Base-by-base conservation (phyloP, 225 moss, liverwort and hornwort species). In the Polytrichum formosum region DNA sequence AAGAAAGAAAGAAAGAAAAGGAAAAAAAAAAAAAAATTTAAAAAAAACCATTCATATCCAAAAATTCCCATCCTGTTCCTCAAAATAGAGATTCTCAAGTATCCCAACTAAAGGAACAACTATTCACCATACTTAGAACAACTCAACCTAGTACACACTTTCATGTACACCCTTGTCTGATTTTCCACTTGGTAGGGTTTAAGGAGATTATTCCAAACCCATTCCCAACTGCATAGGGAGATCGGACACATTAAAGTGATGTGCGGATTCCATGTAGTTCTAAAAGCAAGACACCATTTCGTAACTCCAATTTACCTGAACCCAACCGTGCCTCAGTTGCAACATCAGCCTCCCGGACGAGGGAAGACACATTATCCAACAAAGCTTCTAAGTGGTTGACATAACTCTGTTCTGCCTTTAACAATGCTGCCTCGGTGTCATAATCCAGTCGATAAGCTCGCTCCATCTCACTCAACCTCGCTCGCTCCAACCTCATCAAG, bases 401-500 rank as follows among this genome's bases (percentile, higher is more conserved):
- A 2, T 72, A 70, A 77, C 64, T 70, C 67, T 72, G 77, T 70
- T 88, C 84, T 7, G 76, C 70, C 75, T 88, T 67, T 56, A 81
- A 27, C 81, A 81, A 56, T 21, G 75, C 75, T 19, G 79, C 65
- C 65, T 83, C 76, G 6, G 56, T 56, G 6, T 83, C 77, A 37
- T 73, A 80, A 23, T 87, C 85, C 76, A 78, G 64, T 28, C 78
- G 79, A 53, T 79, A 79, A 33, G 77, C 79, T 56, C 80, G 78
- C 56, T 92, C 94, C 92, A 94, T 85, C 61, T 94, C 97, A 46
- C 80, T 94, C 73, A 94, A 66, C 72, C 97, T 83, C 16, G 97
- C 97, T 55, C 94, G 84, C 60, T 97, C 97, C 70, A 97, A 56
- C 53, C 89, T 81, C 68, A 93, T 76, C 85, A 92, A 77, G 65